Evolutionary conservation across 2,329 filamentous ascomycete species (phyloP).

Genomic region (Neospermospora avenae): DNA sequence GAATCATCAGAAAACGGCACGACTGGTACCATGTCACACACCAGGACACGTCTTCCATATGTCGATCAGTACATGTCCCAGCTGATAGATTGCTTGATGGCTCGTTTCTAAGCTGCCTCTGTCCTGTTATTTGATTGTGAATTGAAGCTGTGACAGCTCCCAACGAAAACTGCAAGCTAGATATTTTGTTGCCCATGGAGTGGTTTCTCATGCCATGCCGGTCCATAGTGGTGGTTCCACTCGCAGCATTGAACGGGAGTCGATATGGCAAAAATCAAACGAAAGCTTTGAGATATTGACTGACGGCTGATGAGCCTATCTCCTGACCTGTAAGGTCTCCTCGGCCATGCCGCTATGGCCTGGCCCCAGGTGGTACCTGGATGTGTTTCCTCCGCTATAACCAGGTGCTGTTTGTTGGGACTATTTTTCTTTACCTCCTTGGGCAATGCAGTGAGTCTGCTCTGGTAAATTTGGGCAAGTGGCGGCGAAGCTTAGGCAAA

Average conservation of each 20-base stretch:
- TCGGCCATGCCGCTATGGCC: background rate
- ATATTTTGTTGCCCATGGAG: background rate
- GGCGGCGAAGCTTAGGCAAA: slow-evolving; percentile 16
- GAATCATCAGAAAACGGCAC: background rate
- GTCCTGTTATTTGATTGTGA: background rate
- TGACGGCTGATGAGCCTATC: slow-evolving; percentile 16
- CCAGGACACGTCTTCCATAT: background rate
- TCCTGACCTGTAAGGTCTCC: slow-evolving; percentile 3
- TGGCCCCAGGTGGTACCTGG: slow-evolving; percentile 6
- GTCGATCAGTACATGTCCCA: background rate
- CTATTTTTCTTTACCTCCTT: background rate
- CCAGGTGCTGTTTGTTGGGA: background rate
- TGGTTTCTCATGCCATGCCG: background rate
- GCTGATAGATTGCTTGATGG: background rate
- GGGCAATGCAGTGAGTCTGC: background rate
- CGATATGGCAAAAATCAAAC: slow-evolving; percentile 12
- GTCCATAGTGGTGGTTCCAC: background rate
- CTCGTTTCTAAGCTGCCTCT: background rate
- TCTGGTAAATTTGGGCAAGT: slow-evolving; percentile 6
- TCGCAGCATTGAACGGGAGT: background rate
- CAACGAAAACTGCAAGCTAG: background rate
- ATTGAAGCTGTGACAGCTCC: background rate
- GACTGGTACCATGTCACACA: background rate
- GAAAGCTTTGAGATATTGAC: background rate
- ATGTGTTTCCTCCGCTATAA: background rate